Percentiles rank a stretch among this genome's conserved stretches.
Evolutionary conservation across 768 basidiomycete genomes (phyloP).

Genomic region (Boletus rubescentipes): DNA sequence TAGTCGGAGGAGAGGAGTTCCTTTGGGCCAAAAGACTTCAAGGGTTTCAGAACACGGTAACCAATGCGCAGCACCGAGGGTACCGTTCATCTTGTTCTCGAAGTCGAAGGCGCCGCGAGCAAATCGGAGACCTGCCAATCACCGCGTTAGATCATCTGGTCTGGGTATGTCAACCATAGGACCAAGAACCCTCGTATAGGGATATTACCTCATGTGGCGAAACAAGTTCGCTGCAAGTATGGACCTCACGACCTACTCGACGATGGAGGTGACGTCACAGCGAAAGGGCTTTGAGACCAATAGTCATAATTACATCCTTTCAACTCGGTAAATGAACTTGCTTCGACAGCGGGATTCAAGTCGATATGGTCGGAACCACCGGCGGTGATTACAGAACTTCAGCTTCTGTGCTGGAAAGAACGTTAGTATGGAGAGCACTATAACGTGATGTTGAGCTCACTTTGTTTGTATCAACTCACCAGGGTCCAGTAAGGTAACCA

Average conservation of each 20-base stretch:
- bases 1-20: slow-evolving; percentile 73
- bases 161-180: background rate
- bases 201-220: slow-evolving; percentile 61
- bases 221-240: slow-evolving; percentile 91
- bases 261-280: slow-evolving; percentile 86
- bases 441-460: slow-evolving; percentile 24
- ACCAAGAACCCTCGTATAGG: background rate
- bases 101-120: slow-evolving; percentile 84
- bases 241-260: slow-evolving; percentile 87
- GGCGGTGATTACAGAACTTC: slow-evolving; percentile 84
- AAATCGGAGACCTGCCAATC: slow-evolving; percentile 84
- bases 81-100: slow-evolving; percentile 87
- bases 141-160: slow-evolving; percentile 72
- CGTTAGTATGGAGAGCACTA: background rate
- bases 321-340: background rate
- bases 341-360: slow-evolving; percentile 76
- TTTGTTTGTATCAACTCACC: slow-evolving; percentile 66
- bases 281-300: slow-evolving; percentile 35
- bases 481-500: slow-evolving; percentile 75
- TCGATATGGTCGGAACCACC: slow-evolving; percentile 89
- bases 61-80: slow-evolving; percentile 84
- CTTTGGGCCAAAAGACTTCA: slow-evolving; percentile 81
- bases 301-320: background rate
- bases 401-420: slow-evolving; percentile 71
- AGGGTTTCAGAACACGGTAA: slow-evolving; percentile 59